Evolutionary conservation across 208 protist genomes (phyloP).

Genomic region (Crithidia brevicula): DNA sequence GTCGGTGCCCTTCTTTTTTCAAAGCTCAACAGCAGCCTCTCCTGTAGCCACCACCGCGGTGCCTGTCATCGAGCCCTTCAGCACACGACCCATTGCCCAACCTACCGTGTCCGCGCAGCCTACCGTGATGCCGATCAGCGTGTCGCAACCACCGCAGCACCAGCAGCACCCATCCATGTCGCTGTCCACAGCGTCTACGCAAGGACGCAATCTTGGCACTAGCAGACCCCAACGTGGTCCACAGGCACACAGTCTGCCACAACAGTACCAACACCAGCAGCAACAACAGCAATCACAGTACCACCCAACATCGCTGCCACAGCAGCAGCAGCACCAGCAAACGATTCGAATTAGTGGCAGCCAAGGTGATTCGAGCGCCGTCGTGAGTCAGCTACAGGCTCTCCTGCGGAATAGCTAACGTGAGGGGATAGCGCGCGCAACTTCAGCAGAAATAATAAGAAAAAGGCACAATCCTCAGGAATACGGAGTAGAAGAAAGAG

Average conservation of each 20-base stretch:
- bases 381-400: slow-evolving; percentile 34
- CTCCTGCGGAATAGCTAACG: slow-evolving; percentile 17
- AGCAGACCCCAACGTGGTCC: too few species aligned
- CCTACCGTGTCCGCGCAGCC: neutral
- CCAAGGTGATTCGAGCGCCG: slow-evolving; percentile 26
- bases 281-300: too few species aligned
- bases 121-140: neutral
- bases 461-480: too few species aligned
- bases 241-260: too few species aligned
- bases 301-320: too few species aligned
- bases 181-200: too few species aligned
- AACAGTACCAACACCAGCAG: neutral
- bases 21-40: neutral
- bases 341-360: slow-evolving; percentile 25
- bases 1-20: slow-evolving; percentile 19
- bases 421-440: too few species aligned
- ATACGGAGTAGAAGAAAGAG: too few species aligned
- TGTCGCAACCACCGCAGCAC: too few species aligned
- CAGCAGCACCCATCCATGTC: too few species aligned
- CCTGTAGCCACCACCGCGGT: neutral
- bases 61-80: slow-evolving; percentile 26
- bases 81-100: slow-evolving; percentile 26
- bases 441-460: too few species aligned
- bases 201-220: too few species aligned
- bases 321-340: neutral